A percentile compares a stretch with the other conserved stretches of the same genome.
Conservation (phyloP, 768 basidiomycete genomes). For the Mycena haematopus region DNA sequence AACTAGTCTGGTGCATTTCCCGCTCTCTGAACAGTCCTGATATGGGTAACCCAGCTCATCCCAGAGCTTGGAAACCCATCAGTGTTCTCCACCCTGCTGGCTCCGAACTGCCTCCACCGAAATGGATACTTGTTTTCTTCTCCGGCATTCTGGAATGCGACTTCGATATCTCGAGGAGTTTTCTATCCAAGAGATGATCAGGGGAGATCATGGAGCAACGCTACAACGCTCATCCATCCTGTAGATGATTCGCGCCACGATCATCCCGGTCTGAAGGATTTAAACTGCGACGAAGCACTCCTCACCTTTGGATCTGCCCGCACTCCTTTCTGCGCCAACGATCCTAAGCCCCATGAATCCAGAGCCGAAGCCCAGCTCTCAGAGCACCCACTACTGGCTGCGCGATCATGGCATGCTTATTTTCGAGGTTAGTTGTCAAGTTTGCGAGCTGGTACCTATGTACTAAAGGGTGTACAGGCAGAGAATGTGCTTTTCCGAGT, state of each 20-base stretch:
- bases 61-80: constrained; percentile 2
- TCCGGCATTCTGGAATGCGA: constrained; percentile 8
- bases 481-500: constrained; percentile 43
- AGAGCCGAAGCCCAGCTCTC: constrained; percentile 22
- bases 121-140: constrained; percentile 11
- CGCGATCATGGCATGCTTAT: constrained; percentile 31
- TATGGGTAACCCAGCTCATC: no score
- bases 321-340: background rate
- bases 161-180: constrained; percentile 12
- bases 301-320: background rate
- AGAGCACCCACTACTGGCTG: constrained; percentile 29
- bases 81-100: constrained; percentile 11
- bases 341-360: constrained; percentile 13
- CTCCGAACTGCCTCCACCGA: constrained; percentile 6
- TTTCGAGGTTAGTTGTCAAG: constrained; percentile 14
- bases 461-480: constrained; percentile 34
- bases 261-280: constrained; percentile 5
- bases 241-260: constrained; percentile 17
- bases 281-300: background rate
- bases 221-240: constrained; percentile 16
- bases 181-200: constrained; percentile 16
- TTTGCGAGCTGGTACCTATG: no score
- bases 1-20: background rate
- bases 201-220: constrained; percentile 15
- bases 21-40: background rate